Base-by-base conservation (phyloP, 345 rosid genomes). In the Rhizophora mangle region DNA sequence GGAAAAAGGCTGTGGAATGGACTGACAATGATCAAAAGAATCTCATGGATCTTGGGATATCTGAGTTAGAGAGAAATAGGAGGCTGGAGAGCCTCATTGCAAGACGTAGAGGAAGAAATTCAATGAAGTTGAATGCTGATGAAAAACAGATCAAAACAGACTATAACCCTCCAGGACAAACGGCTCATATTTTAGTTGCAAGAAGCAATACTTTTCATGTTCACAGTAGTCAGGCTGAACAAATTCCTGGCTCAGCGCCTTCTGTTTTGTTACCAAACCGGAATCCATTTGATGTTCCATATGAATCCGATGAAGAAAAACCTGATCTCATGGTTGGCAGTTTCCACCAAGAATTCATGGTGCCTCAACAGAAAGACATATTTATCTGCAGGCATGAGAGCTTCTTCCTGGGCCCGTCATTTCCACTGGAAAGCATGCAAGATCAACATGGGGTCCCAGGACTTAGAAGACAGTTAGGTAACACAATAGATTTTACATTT, bases 241-340 rank as follows among this genome's bases (percentile, higher is more conserved):
- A 78, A 52, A 65, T 84, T 60, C 97, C 97, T 27, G 85, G 93
- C 49, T 92, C 99, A 43, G 99, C 99, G 8, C 97, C 99, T 76
- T 88, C 96, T 1, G 57, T 87, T 66, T 26, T 89, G 72, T 67
- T 87, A 68, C 93, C 90, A 31, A 65, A 68, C 30, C 69, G 85
- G 67, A 89, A 90, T 68, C 96, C 97, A 0, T 92, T 92, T 60
- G 97, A 95, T 72, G 85, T 92, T 67, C 97, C 97, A 6, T 86
- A 90, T 8, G 97, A 88, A 10, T 90, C 92, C 18, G 67, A 32
- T 0, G 98, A 94, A 79, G 97, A 94, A 81, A 94, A 84, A 24
- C 24, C 24, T 24, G 24, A 24, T 24, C 24, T 24, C 24, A 24
- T 24, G 24, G 24, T 24, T 24, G 24, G 24, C 24, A 24, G 24